A percentile compares a stretch with the other conserved stretches of the same genome.
phyloP scores from a whole-genome alignment of 1,284 basidiomycete species.

The Ceratorhiza oryzae-sativae region DNA sequence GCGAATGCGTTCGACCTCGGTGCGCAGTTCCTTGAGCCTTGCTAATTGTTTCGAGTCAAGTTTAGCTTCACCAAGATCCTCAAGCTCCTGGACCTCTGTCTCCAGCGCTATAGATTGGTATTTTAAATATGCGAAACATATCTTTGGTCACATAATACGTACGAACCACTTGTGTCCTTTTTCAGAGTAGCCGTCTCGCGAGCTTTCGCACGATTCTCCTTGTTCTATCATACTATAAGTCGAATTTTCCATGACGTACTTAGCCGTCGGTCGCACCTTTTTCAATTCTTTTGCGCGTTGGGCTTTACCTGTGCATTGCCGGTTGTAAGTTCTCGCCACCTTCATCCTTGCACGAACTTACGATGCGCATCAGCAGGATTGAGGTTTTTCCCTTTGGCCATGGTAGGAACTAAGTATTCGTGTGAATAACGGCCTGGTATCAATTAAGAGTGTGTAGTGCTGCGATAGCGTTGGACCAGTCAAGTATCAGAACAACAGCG shows the following conservation, averaged over 20 bases:
- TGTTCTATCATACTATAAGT: conserved; percentile 67
- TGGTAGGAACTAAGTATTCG: conserved; percentile 47
- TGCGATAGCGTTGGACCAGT: too few species aligned
- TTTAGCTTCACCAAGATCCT: conserved; percentile 61
- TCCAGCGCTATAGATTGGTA: conserved; percentile 37
- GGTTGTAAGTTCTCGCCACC: conserved; percentile 37
- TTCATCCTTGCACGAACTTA: conserved; percentile 51
- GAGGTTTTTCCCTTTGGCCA: conserved; percentile 81
- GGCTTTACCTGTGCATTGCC: conserved; percentile 70
- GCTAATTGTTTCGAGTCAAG: conserved; percentile 68
- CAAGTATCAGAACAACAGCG: too few species aligned
- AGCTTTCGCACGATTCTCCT: conserved; percentile 75
- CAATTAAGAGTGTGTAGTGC: too few species aligned
- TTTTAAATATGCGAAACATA: conserved; percentile 2
- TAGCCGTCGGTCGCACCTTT: conserved; percentile 65
- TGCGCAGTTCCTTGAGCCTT: conserved; percentile 69
- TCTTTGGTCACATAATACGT: not conserved
- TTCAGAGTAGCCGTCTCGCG: conserved; percentile 85
- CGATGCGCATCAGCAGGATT: conserved; percentile 88
- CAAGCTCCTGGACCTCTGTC: conserved; percentile 41
- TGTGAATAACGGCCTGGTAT: too few species aligned
- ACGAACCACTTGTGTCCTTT: conserved; percentile 80
- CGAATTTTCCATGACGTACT: conserved; percentile 27
- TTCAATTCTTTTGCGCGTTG: conserved; percentile 88
- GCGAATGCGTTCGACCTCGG: conserved; percentile 79